A percentile compares a stretch with the other conserved stretches of the same genome.
Conservation (phyloP, 169 alveolate genomes). For the Cyclospora cayetanensis region DNA sequence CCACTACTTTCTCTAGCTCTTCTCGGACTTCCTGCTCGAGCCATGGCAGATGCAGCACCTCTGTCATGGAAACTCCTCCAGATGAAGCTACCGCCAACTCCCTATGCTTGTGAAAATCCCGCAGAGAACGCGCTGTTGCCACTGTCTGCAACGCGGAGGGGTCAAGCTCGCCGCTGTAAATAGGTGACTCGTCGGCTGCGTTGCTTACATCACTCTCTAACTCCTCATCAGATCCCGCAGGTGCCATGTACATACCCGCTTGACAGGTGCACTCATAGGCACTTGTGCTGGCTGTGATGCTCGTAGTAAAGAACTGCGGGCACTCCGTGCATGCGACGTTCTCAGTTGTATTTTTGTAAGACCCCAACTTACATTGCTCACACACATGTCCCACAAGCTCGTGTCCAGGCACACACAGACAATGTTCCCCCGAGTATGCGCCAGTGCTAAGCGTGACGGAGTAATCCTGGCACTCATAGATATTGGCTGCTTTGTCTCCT, state of each 20-base stretch:
- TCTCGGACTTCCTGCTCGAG: slow-evolving; percentile 55
- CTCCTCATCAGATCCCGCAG: slow-evolving; percentile 23
- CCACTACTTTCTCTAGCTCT: slow-evolving; percentile 68
- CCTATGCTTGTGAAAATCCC: slow-evolving; percentile 42
- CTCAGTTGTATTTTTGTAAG: slow-evolving; percentile 73
- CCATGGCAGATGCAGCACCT: slow-evolving; percentile 24
- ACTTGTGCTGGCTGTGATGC: slow-evolving; percentile 66
- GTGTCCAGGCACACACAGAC: slow-evolving; percentile 69
- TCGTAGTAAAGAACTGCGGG: slow-evolving; percentile 72
- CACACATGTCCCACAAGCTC: slow-evolving; percentile 66
- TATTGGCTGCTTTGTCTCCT: slow-evolving; percentile 65
- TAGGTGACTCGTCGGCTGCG: background rate
- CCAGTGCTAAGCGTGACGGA: slow-evolving; percentile 61
- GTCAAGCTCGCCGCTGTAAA: background rate
- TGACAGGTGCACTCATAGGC: slow-evolving; percentile 74
- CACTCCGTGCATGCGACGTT: slow-evolving; percentile 71
- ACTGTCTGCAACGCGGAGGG: slow-evolving; percentile 62
- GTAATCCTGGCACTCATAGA: slow-evolving; percentile 63
- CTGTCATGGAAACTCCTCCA: slow-evolving; percentile 15
- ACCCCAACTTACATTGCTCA: slow-evolving; percentile 71
- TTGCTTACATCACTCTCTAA: background rate
- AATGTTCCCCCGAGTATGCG: slow-evolving; percentile 64
- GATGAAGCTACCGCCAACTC: background rate
- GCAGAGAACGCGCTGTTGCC: slow-evolving; percentile 35
- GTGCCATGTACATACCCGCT: slow-evolving; percentile 70